Evolutionary conservation across 495 filamentous ascomycete genomes (phyloP).

Genomic region (Trichocladium uniseriatum): DNA sequence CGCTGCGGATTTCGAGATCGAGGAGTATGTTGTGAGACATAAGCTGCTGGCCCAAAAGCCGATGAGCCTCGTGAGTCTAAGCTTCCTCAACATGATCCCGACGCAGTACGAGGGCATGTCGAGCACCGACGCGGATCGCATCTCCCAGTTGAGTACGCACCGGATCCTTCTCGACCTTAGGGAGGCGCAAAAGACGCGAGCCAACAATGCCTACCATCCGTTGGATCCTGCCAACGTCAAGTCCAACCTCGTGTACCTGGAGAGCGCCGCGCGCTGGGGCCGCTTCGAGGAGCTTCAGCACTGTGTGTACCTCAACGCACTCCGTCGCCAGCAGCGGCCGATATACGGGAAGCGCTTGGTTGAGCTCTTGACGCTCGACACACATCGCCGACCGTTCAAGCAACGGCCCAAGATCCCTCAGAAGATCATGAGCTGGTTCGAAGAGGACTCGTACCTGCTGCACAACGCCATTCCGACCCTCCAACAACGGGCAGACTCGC

Average conservation of each 20-base stretch:
- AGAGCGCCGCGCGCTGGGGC: slow-evolving; percentile 59
- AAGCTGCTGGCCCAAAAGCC: slow-evolving; percentile 56
- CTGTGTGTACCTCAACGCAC: slow-evolving; percentile 69
- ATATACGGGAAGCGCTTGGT: slow-evolving; percentile 71
- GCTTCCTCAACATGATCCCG: slow-evolving; percentile 74
- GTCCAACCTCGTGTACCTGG: slow-evolving; percentile 61
- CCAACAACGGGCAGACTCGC: slow-evolving; percentile 55
- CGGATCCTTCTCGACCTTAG: slow-evolving; percentile 51
- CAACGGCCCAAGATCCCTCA: slow-evolving; percentile 44
- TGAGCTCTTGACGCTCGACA: slow-evolving; percentile 57
- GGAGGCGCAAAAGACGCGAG: slow-evolving; percentile 53
- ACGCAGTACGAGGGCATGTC: slow-evolving; percentile 61
- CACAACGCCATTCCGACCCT: slow-evolving; percentile 64
- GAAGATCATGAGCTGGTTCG: slow-evolving; percentile 61
- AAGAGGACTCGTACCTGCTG: slow-evolving; percentile 58
- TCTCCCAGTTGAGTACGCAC: slow-evolving; percentile 55
- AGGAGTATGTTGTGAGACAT: slow-evolving; percentile 61
- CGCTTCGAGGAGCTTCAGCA: slow-evolving; percentile 73
- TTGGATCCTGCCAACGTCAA: slow-evolving; percentile 53
- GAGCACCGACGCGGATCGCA: slow-evolving; percentile 49
- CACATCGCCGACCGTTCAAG: slow-evolving; percentile 44
- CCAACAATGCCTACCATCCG: slow-evolving; percentile 47
- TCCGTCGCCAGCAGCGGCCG: slow-evolving; percentile 70
- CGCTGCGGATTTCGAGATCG: slow-evolving; percentile 66
- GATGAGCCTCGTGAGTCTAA: slow-evolving; percentile 57